Conservation (phyloP, 2,329 filamentous ascomycete species). For the Aspergillus sojae region DNA sequence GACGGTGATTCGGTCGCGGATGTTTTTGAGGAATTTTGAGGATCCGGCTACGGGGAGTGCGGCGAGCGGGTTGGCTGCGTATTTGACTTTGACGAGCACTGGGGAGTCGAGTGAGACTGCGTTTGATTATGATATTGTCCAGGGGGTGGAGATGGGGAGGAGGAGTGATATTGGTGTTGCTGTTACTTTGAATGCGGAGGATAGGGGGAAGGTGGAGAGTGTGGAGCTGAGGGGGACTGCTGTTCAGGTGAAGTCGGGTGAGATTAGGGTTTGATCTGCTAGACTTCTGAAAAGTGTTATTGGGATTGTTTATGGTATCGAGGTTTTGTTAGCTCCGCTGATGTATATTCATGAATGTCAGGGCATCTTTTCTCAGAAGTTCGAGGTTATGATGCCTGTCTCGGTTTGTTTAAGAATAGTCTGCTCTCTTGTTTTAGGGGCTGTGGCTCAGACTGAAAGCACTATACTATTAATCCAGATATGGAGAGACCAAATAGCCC, state of each 20-base stretch:
- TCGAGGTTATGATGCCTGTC: too few species aligned
- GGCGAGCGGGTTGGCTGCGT: conserved; percentile 59
- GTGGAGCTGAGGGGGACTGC: conserved; percentile 40
- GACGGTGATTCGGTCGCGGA: conserved; percentile 36
- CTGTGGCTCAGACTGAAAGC: too few species aligned
- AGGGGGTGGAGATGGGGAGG: conserved; percentile 70
- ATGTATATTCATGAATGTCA: too few species aligned
- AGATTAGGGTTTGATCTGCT: background rate
- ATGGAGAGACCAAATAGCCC: too few species aligned
- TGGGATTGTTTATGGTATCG: too few species aligned
- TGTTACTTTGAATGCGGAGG: conserved; percentile 24
- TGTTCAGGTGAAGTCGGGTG: conserved; percentile 28
- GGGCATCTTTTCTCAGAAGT: too few species aligned
- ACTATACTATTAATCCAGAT: too few species aligned
- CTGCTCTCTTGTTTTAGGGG: too few species aligned
- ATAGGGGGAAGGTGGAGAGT: conserved; percentile 29
- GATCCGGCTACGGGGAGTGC: conserved; percentile 57
- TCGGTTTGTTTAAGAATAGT: too few species aligned
- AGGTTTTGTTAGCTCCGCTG: too few species aligned
- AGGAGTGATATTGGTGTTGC: conserved; percentile 42
- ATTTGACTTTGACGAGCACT: conserved; percentile 53
- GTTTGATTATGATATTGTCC: conserved; percentile 57
- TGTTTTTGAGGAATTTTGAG: conserved; percentile 31
- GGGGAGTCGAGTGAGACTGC: conserved; percentile 17
- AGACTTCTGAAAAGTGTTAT: too few species aligned